Base-by-base conservation (phyloP, 352 stramenopile genomes). In the Pythium graminicola region DNA sequence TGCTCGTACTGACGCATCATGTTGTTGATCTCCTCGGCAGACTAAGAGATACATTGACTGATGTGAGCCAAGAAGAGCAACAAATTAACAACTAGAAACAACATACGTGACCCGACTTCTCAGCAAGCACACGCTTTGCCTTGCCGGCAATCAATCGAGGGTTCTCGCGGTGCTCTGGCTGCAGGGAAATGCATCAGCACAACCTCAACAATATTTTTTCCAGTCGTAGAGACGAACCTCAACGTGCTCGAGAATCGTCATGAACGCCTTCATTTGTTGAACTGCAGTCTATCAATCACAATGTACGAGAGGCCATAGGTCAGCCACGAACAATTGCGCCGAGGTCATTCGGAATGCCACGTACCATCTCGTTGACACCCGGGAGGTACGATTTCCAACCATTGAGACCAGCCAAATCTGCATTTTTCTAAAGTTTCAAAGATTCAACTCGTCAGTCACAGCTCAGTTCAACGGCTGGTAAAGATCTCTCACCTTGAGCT, bases 1-100 rank as follows among this genome's bases (percentile, higher is more conserved):
- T 93, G 83, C 50, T 91, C 81, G 65, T 89, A 93, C 52, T 89
- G 76, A 53, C 79, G 78, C 22, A 93, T 53, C 76, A 91, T 85
- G 60, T 80, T 87, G 66, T 93, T 93, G 64, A 93, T 87, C 48
- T 93, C 78, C 58, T 91, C 82, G 6, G 81, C 61, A 10, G 74
- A 82, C 81, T 91, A 42, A 17, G 16, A 36, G n/a, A 13, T 41
- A 39, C n/a, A 57, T 35, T 6, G n/a, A 51, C 7, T 22, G n/a
- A 26, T 31, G 43, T 50, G 24, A 56, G 9, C 6, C 0, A 32
- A 51, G 17, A 29, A 41, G 26, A 3, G 29, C n/a, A 38, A n/a
- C 17, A 32, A 9, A n/a, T 13, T 43, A 13, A 22, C 36, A 8
- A 11, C 8, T 43, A 13, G 9, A 11, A 20, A 38, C 17, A 50